These are phyloP conservation scores for Rusavskia elegans DNA, from an alignment of 495 filamentous ascomycete genomes.

Conservation along the genomic window DNA sequence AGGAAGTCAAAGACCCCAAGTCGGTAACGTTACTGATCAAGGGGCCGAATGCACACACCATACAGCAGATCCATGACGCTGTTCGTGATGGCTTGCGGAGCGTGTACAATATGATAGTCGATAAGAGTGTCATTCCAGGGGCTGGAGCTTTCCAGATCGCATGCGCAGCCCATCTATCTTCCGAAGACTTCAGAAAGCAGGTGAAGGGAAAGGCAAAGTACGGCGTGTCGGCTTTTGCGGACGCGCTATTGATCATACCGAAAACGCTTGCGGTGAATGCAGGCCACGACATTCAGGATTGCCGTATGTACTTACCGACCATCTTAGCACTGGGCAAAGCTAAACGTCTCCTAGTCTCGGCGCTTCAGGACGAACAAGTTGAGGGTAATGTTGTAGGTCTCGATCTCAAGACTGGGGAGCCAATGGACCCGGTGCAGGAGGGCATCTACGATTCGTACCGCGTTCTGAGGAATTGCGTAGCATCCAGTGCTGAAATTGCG, in stretches of 20 bases:
- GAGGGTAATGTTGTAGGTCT: conserved; percentile 81
- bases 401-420: conserved; percentile 67
- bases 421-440: conserved; percentile 89
- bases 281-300: conserved; percentile 91
- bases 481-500: conserved; percentile 87
- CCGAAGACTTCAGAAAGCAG: conserved; percentile 64
- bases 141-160: conserved; percentile 94
- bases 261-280: conserved; percentile 95
- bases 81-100: conserved; percentile 91
- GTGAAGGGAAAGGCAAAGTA: conserved; percentile 96
- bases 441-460: conserved; percentile 96
- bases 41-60: conserved; percentile 91
- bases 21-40: conserved; percentile 98
- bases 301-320: conserved; percentile 37
- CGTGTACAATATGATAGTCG: conserved; percentile 98
- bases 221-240: conserved; percentile 86
- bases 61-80: conserved; percentile 88
- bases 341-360: conserved; percentile 42
- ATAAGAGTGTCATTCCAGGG: conserved; percentile 84
- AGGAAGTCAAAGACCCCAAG: conserved; percentile 97
- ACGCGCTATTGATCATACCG: conserved; percentile 84
- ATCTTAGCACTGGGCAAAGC: not conserved
- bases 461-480: conserved; percentile 81
- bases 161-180: conserved; percentile 73
- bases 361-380: conserved; percentile 66